phyloP scores from a whole-genome alignment of 495 filamentous ascomycete genomes.

The Penicillium chermesinum region DNA sequence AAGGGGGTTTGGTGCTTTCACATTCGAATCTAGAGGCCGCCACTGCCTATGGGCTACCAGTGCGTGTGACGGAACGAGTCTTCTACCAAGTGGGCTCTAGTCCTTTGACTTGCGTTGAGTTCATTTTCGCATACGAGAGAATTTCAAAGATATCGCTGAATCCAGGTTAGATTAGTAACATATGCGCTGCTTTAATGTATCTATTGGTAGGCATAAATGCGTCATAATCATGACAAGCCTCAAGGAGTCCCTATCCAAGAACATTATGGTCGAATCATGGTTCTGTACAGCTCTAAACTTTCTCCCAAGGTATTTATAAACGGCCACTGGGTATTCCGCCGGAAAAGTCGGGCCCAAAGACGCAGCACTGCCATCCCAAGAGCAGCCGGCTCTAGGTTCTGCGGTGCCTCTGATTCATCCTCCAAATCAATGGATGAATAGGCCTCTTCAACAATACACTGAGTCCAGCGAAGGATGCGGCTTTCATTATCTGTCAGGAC shows the following conservation, averaged over 20 bases:
- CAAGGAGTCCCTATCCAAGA: background rate
- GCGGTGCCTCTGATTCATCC: conserved; percentile 23
- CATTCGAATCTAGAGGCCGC: no score
- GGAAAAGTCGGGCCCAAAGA: conserved; percentile 36
- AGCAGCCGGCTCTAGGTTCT: conserved; percentile 22
- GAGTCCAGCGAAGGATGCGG: conserved; percentile 35
- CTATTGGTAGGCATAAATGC: no score
- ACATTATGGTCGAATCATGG: conserved; percentile 20
- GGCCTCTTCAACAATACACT: conserved; percentile 35
- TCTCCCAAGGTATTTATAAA: conserved; percentile 39
- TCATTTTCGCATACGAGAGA: no score
- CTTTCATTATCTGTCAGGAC: conserved; percentile 33
- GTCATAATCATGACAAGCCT: background rate
- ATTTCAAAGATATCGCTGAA: no score
- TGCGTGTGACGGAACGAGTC: no score
- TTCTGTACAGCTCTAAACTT: conserved; percentile 31
- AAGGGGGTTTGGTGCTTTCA: no score
- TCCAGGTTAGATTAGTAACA: no score
- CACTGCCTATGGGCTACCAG: no score
- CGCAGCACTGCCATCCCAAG: conserved; percentile 31
- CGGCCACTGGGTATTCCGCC: conserved; percentile 35
- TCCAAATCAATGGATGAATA: conserved; percentile 34
- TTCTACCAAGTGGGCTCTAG: no score
- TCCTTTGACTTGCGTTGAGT: no score
- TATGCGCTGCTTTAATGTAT: no score